These are phyloP conservation scores for Cryptococcus jaspeensis DNA, from an alignment of 1,284 basidiomycete genomes.

Conservation along the genomic window DNA sequence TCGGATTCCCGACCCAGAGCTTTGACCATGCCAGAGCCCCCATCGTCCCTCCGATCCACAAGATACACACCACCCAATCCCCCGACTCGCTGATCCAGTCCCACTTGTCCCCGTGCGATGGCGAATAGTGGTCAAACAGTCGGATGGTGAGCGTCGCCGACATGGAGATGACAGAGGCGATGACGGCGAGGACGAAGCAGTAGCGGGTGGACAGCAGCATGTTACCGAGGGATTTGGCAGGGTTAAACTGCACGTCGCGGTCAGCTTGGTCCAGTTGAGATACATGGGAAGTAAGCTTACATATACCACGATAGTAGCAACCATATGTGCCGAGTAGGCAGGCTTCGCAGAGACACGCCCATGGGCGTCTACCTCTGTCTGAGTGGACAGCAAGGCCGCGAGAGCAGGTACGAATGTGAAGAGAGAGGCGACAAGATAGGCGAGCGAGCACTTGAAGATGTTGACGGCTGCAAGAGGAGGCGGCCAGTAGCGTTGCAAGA, in stretches of 20 bases:
- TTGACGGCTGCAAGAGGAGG: constrained; percentile 28
- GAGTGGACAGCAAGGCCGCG: constrained; percentile 40
- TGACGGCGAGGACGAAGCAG: constrained; percentile 58
- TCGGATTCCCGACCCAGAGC: constrained; percentile 82
- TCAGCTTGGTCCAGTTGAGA: no score
- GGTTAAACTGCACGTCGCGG: constrained; percentile 54
- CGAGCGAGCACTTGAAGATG: constrained; percentile 85
- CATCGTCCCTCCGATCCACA: constrained; percentile 82
- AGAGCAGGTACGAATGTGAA: constrained; percentile 80
- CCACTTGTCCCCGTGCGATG: constrained; percentile 38
- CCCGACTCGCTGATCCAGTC: constrained; percentile 47
- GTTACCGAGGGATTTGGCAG: constrained; percentile 73
- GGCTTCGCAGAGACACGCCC: constrained; percentile 55
- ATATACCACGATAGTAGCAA: constrained; percentile 74
- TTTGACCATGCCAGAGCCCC: constrained; percentile 70
- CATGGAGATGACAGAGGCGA: constrained; percentile 79
- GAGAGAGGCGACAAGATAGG: constrained; percentile 84
- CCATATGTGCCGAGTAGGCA: constrained; percentile 79
- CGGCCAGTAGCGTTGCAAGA: constrained; percentile 20
- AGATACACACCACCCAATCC: constrained; percentile 59
- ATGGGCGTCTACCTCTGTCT: constrained; percentile 55
- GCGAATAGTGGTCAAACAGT: constrained; percentile 62
- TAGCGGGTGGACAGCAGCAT: constrained; percentile 66
- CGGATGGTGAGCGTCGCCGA: constrained; percentile 75
- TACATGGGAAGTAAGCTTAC: constrained; percentile 24